These are phyloP conservation scores for Boletellus sp. DNA, from an alignment of 1,284 basidiomycete genomes.

Conservation along the genomic window DNA sequence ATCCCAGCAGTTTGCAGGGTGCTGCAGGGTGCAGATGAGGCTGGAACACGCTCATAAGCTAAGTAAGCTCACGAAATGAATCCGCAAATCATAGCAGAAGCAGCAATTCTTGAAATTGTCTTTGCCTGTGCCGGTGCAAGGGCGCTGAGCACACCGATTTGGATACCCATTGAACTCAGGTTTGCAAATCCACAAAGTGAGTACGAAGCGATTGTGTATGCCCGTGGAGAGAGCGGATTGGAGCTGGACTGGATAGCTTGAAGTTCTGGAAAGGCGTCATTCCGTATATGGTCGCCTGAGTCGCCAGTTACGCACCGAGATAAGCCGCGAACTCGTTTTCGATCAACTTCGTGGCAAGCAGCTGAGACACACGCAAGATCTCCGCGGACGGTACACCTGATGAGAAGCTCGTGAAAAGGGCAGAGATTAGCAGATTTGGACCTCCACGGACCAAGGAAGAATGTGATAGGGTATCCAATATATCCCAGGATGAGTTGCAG, in stretches of 20 bases:
- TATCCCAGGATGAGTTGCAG: constrained; percentile 84
- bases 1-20: constrained; percentile 73
- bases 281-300: not conserved
- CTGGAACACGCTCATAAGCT: not conserved
- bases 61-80: constrained; percentile 52
- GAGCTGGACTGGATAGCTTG: constrained; percentile 47
- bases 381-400: constrained; percentile 66
- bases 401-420: constrained; percentile 3
- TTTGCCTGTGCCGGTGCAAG: constrained; percentile 76
- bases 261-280: constrained; percentile 37
- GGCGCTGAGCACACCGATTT: constrained; percentile 84
- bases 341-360: constrained; percentile 84
- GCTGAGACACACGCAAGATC: constrained; percentile 71
- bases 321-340: constrained; percentile 89
- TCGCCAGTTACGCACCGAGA: constrained; percentile 33
- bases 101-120: constrained; percentile 68
- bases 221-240: constrained; percentile 65
- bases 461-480: constrained; percentile 83
- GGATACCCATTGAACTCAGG: constrained; percentile 81
- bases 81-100: constrained; percentile 78
- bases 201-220: constrained; percentile 76
- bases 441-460: constrained; percentile 59
- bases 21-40: constrained; percentile 16
- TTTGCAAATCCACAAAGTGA: constrained; percentile 91
- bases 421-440: not conserved